Base-by-base conservation (phyloP, 2,329 filamentous ascomycete genomes). In the Neofusicoccum sp. region DNA sequence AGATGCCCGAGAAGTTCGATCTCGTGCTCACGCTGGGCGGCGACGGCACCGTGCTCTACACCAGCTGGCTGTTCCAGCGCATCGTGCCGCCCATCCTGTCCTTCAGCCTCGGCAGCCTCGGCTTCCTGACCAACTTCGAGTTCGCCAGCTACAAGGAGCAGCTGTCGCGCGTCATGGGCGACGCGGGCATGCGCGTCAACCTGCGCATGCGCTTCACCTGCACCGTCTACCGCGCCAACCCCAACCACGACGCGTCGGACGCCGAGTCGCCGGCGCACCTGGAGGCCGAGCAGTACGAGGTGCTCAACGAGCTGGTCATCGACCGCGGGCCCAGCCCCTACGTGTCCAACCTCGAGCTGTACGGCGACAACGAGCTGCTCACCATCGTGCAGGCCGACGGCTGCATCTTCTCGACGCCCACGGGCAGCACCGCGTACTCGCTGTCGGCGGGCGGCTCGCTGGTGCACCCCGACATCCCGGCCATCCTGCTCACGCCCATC, bases 161-260 rank as follows among this genome's bases (percentile, higher is more conserved):
- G 70, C 84, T 99, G 34, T 89, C 91, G 75, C 88, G 87, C 58
- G 85, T 98, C 67, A 96, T 99, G 92, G 92, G 92, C 63, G 91
- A 96, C 61, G 86, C 89, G 1, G 95, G 95, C 60, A 98, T 99
- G 93, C 89, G 93, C 58, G 93, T 98, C 63, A 98, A 96, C 71
- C 82, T 99, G 67, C 91, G 95, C 66, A 99, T 99, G 95, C 90
- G 95, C 64, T 99, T 99, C 75, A 99, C 95, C 14, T 98, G 93
- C 78, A 98, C 95, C 0, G 93, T 99, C 7, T 97, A 93, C 79
- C 89, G 93, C 45, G 83, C 88, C 66, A 70, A 73, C 61, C 71
- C 73, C 53, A 68, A 73, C 40, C 65, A 68, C 14, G 60, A 66
- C 6, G 66, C 70, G 45, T 67, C 68, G 1, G 66, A 65, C 20